Evolutionary conservation across 1,139 yeast species (phyloP).

Genomic region (Suhomyces guaymorum): DNA sequence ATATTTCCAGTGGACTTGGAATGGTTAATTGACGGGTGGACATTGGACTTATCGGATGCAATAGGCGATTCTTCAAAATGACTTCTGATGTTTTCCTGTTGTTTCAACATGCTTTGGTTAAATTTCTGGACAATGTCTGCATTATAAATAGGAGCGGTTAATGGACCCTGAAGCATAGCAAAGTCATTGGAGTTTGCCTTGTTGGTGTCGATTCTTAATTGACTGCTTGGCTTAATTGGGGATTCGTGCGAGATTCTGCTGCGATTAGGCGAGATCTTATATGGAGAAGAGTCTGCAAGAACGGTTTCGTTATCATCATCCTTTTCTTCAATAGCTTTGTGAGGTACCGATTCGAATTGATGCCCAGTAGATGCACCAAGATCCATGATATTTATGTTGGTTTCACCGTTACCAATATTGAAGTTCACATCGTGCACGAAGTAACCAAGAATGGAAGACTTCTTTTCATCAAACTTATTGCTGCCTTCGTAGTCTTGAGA

Average conservation of each 20-base stretch:
- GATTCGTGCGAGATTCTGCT: conserved; percentile 10
- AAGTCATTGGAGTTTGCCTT: conserved; percentile 17
- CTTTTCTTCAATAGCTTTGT: conserved; percentile 9
- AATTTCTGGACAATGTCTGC: conserved; percentile 22
- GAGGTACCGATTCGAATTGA: not conserved
- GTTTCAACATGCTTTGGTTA: conserved; percentile 19
- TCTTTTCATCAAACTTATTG: conserved; percentile 14
- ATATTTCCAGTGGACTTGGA: conserved; percentile 19
- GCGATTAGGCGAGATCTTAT: conserved; percentile 25
- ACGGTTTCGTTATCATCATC: conserved; percentile 46
- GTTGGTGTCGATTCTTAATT: conserved; percentile 23
- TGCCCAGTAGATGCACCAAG: conserved; percentile 10
- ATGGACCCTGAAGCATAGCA: conserved; percentile 27
- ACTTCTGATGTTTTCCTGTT: conserved; percentile 14
- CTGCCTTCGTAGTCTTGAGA: conserved; percentile 11
- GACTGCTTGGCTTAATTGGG: conserved; percentile 12
- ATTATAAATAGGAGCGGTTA: conserved; percentile 40
- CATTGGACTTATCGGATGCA: not conserved
- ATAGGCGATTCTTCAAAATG: not conserved
- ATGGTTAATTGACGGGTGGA: conserved; percentile 14
- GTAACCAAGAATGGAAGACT: conserved; percentile 26
- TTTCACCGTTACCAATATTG: conserved; percentile 14
- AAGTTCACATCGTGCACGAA: conserved; percentile 32
- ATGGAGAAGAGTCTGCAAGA: conserved; percentile 43
- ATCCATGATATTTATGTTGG: conserved; percentile 14